Percentiles rank a stretch among this genome's conserved stretches.
Evolutionary conservation across 805 yeast species (phyloP).

Genomic region (Saccharomyces kudriavzevii): DNA sequence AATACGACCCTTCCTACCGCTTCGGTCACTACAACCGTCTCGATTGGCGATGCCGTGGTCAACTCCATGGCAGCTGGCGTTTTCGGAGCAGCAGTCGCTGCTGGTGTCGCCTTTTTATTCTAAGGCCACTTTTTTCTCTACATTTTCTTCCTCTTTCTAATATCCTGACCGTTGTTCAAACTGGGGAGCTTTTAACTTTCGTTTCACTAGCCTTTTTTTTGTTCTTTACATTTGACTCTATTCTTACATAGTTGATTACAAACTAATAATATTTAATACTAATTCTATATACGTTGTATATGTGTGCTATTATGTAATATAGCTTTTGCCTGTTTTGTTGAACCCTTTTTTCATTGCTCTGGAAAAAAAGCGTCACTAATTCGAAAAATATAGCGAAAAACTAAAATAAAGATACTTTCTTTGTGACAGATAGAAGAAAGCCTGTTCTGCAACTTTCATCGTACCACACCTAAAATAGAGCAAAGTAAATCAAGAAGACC

Average conservation of each 20-base stretch:
- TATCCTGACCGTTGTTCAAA: not conserved
- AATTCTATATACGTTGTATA: not conserved
- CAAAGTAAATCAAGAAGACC: not conserved
- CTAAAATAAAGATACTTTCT: not conserved
- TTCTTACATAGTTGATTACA: not conserved
- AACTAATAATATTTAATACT: not conserved
- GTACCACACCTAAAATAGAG: not conserved
- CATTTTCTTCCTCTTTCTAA: not conserved
- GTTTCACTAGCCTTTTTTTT: not conserved
- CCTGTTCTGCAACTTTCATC: not conserved
- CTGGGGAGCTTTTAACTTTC: not conserved
- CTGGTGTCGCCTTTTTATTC: constrained; percentile 56
- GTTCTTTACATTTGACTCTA: not conserved
- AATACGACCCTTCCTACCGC: constrained; percentile 32
- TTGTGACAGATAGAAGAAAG: not conserved
- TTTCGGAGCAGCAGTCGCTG: constrained; percentile 78
- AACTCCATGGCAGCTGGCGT: constrained; percentile 62
- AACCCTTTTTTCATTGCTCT: not conserved
- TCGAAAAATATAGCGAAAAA: not conserved
- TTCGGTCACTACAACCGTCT: constrained; percentile 31
- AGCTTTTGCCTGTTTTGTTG: not conserved
- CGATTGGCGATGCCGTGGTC: constrained; percentile 45
- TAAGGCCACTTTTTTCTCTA: constrained; percentile 19
- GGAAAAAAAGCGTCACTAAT: not conserved
- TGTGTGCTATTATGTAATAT: not conserved